Conservation (phyloP, 2,329 filamentous ascomycete species). For the Cordyceps militaris region DNA sequence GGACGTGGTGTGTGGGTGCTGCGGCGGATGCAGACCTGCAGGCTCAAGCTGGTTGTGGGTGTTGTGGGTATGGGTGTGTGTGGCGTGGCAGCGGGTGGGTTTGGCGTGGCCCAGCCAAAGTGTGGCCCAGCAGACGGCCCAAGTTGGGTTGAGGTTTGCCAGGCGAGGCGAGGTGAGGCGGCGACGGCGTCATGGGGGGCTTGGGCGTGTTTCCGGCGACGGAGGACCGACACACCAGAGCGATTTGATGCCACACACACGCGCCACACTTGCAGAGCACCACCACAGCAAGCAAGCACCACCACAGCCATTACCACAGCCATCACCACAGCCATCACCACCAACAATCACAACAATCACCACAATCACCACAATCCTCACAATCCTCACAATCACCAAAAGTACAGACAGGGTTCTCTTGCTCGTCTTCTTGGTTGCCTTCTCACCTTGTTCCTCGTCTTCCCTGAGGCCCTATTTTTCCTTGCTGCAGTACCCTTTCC, state of each 20-base stretch:
- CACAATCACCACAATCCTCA: background rate
- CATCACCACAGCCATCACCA: background rate
- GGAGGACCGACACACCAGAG: background rate
- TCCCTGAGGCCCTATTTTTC: conserved; percentile 3
- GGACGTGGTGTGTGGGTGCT: conserved; percentile 3
- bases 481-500: background rate
- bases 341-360: background rate
- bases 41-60: conserved; percentile 8
- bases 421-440: background rate
- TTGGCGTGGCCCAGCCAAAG: background rate
- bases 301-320: background rate
- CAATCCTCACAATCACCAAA: background rate
- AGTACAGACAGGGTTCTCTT: background rate
- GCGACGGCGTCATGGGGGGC: conserved; percentile 1
- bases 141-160: too few relatives aligned
- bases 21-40: conserved; percentile 10
- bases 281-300: background rate
- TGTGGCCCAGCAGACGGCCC: background rate
- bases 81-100: conserved; percentile 1
- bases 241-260: background rate
- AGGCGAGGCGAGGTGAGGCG: background rate
- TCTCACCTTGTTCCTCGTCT: background rate
- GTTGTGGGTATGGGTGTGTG: background rate
- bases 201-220: background rate
- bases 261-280: background rate